A percentile compares a stretch with the other conserved stretches of the same genome.
Conservation (phyloP, 2,329 filamentous ascomycete species). For the Fusarium sp. region DNA sequence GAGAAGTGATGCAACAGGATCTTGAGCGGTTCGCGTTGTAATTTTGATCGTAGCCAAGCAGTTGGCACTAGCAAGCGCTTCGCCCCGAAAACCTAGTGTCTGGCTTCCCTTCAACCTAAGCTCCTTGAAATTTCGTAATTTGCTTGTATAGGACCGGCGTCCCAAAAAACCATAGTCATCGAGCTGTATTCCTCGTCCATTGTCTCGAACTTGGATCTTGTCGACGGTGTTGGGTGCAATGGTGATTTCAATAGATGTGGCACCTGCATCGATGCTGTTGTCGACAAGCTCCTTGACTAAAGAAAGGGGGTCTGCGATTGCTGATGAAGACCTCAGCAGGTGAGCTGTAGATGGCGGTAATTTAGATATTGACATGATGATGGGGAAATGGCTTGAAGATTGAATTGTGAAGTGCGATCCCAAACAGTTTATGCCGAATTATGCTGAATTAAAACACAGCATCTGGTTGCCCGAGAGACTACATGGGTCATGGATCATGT, state of each 20-base stretch:
- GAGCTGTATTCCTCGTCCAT: conserved; percentile 74
- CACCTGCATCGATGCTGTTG: conserved; percentile 77
- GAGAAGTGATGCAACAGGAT: conserved; percentile 65
- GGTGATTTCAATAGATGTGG: conserved; percentile 70
- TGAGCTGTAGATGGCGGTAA: conserved; percentile 61
- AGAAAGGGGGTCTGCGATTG: conserved; percentile 66
- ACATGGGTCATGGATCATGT: conserved; percentile 40
- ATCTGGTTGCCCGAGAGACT: conserved; percentile 40
- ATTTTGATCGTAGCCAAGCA: conserved; percentile 67
- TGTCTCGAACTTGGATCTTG: conserved; percentile 74
- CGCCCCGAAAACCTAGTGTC: conserved; percentile 79
- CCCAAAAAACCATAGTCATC: conserved; percentile 70
- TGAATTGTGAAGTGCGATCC: conserved; percentile 18
- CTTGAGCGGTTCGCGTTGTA: conserved; percentile 69
- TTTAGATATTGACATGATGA: conserved; percentile 58
- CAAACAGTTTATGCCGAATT: conserved; percentile 8
- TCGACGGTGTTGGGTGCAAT: conserved; percentile 73
- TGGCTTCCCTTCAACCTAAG: conserved; percentile 63
- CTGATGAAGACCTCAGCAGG: conserved; percentile 68
- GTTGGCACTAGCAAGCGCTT: conserved; percentile 74
- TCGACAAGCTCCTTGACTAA: conserved; percentile 81
- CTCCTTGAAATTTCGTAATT: conserved; percentile 71
- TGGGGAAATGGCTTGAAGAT: conserved; percentile 12
- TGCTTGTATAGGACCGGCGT: conserved; percentile 77
- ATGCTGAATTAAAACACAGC: conserved; percentile 33